These are phyloP conservation scores for Bryoerythrophyllum caledonicum DNA, from an alignment of 225 moss, liverwort and hornwort species.

Conservation along the genomic window DNA sequence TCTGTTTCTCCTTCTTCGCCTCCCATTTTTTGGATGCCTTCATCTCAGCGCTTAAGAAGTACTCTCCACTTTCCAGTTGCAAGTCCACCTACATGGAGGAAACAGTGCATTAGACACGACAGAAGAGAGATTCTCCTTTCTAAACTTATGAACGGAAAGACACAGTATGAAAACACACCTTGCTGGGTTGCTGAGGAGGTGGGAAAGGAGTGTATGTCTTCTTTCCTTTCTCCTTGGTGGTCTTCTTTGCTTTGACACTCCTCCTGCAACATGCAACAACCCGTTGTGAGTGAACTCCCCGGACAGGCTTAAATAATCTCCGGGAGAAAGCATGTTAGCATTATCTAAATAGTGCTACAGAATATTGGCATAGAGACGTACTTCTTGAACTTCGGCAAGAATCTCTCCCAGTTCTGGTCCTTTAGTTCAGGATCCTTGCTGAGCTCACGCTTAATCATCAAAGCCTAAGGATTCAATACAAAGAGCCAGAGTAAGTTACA, in stretches of 20 bases:
- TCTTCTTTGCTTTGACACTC: constrained; percentile 93
- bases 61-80: constrained; percentile 99
- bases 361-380: constrained; percentile 24
- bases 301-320: not conserved
- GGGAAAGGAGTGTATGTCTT: constrained; percentile 96
- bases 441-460: constrained; percentile 99
- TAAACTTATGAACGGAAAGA: not conserved
- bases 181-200: constrained; percentile 99
- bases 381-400: constrained; percentile 98
- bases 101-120: constrained; percentile 1
- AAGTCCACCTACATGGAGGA: constrained; percentile 70
- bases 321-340: not conserved
- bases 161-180: constrained; percentile 47
- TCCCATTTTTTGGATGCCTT: constrained; percentile 93
- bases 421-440: constrained; percentile 91
- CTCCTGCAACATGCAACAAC: constrained; percentile 54
- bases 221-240: constrained; percentile 79
- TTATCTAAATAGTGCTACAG: not conserved
- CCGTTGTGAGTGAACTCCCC: not conserved
- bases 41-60: constrained; percentile 83
- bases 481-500: not conserved
- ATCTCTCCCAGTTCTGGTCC: constrained; percentile 95
- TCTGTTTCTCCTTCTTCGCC: constrained; percentile 87
- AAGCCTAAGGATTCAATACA: constrained; percentile 47
- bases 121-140: not conserved